Evolutionary conservation across 441 rosid species (phyloP), one percentile per base, ranked within the genome.

Genomic region (Gossypium schwendimanii): DNA sequence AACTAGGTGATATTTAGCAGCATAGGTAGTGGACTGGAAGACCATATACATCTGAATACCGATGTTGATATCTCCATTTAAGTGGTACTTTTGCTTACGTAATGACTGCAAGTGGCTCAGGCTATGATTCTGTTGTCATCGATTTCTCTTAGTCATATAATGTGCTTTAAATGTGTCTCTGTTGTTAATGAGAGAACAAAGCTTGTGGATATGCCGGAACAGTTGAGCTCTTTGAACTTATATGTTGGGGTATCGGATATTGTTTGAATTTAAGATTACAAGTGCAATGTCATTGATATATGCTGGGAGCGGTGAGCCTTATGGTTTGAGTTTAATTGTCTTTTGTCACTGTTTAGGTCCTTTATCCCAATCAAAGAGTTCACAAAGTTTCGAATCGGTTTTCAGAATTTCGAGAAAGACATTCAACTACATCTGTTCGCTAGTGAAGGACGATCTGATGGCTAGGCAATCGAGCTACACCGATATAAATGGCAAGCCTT

Each of bases 361-460:
- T 67, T 69, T 75, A 33, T 76, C 82, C 33, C 81, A 79, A 67
- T 78, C 86, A 50, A 73, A 74, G 72, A 83, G 79, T 70, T 74
- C 86, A 41, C 84, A 81, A 81, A 86, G 81, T 69, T 90, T 92
- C 41, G 84, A 85, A 81, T 84, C 91, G 12, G 76, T 92, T 76
- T 83, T 90, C 80, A 90, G 82, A 82, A 84, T 90, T 47, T 85
- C 96, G 33, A 88, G 96, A 73, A 90, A 87, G 78, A 88, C 94
- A 36, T 90, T 87, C 74, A 78, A 87, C 85, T 87, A 89, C 78
- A 88, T 92, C 24, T 88, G 93, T 80, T 89, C 89, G 24, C 90
- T 88, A 14, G 96, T 89, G 73, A 89, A 81, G 79, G 95, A 86
- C 14, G 92, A 82, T 47, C 70, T 87, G 87, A 79, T 66, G 72